Conservation (phyloP, 2,329 filamentous ascomycete genomes). For the Verticillium nubilum region DNA sequence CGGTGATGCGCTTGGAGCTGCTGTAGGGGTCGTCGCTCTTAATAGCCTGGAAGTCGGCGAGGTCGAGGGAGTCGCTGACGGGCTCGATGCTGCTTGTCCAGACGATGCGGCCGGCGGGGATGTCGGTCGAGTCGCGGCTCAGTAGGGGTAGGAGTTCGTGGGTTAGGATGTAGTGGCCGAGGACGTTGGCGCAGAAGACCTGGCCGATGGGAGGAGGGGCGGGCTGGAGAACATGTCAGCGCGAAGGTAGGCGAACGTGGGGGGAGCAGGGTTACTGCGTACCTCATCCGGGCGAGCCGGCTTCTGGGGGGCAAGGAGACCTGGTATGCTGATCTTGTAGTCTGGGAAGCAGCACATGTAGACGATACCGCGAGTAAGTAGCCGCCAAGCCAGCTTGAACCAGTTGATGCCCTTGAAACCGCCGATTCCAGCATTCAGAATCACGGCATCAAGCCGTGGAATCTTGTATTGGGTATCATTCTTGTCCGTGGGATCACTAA, state of each 20-base stretch:
- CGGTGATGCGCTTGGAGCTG: conserved; percentile 79
- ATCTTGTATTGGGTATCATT: conserved; percentile 29
- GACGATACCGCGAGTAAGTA: conserved; percentile 55
- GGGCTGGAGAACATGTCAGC: conserved; percentile 32
- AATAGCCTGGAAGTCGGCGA: conserved; percentile 73
- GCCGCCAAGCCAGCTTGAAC: conserved; percentile 45
- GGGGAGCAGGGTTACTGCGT: conserved; percentile 4
- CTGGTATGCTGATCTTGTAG: conserved; percentile 62
- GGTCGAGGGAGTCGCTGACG: conserved; percentile 42
- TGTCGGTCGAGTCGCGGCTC: conserved; percentile 33
- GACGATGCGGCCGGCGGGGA: conserved; percentile 61
- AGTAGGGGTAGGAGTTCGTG: conserved; percentile 77
- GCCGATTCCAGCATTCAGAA: conserved; percentile 86
- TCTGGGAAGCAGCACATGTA: conserved; percentile 70
- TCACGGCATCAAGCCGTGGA: conserved; percentile 69
- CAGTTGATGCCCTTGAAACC: conserved; percentile 80
- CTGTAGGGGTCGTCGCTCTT: conserved; percentile 66
- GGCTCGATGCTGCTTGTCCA: conserved; percentile 86
- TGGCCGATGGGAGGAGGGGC: conserved; percentile 61
- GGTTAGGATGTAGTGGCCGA: conserved; percentile 87
- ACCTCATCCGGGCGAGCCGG: conserved; percentile 14
- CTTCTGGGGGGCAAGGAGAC: conserved; percentile 16
- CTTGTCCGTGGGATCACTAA: conserved; percentile 42
- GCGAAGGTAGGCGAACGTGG: neutral
- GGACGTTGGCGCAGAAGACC: conserved; percentile 87